These are phyloP conservation scores for Penicillium sp. DNA, from an alignment of 2,329 filamentous ascomycete genomes.

Conservation along the genomic window DNA sequence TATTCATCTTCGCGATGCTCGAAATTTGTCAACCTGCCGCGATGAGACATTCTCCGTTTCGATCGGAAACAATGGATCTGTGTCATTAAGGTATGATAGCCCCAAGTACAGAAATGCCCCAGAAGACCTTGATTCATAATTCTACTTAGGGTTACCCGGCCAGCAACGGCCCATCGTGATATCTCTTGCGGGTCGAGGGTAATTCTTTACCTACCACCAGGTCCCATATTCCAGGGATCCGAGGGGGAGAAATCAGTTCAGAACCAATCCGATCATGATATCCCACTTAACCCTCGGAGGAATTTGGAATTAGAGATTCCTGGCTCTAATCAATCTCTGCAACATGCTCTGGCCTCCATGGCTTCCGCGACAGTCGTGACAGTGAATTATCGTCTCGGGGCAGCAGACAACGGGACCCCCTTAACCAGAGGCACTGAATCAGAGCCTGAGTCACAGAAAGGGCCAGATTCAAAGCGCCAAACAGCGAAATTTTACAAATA, in stretches of 20 bases:
- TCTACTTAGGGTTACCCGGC: conserved; percentile 22
- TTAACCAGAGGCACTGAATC: neutral
- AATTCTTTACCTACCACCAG: conserved; percentile 39
- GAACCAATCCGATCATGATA: neutral
- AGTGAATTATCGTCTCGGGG: conserved; percentile 42
- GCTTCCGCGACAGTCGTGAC: conserved; percentile 39
- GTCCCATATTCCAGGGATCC: conserved; percentile 27
- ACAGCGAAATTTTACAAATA: conserved; percentile 23
- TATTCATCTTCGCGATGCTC: no score
- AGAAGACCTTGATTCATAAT: neutral
- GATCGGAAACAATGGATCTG: conserved; percentile 30
- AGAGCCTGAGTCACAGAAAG: neutral
- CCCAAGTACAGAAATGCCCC: neutral
- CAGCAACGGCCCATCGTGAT: neutral
- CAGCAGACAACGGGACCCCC: neutral
- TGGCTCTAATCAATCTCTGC: conserved; percentile 10
- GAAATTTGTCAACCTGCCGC: conserved; percentile 7
- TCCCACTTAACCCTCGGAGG: neutral
- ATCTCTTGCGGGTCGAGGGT: conserved; percentile 25
- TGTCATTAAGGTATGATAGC: conserved; percentile 26
- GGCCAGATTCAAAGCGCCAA: neutral
- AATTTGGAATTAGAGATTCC: neutral
- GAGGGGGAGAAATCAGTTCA: neutral
- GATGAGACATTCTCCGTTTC: conserved; percentile 27
- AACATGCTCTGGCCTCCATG: conserved; percentile 30